Conservation (phyloP, 345 rosid genomes). For the Salix exigua region DNA sequence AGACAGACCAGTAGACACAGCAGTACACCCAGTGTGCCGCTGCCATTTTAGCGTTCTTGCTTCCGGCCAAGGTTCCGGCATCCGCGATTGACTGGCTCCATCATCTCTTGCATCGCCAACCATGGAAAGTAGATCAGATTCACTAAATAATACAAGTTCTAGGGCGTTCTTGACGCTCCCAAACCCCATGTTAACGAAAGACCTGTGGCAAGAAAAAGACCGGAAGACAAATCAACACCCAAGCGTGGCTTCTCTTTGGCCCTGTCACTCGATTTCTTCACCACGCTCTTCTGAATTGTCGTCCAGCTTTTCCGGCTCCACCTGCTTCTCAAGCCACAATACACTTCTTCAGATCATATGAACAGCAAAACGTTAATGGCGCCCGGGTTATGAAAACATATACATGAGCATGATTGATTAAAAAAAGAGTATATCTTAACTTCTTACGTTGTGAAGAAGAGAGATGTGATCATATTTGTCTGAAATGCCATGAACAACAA, state of each 20-base stretch:
- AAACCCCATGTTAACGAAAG: background rate
- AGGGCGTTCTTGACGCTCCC: background rate
- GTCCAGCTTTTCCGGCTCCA: slow-evolving; percentile 2
- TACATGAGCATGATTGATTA: too few species aligned
- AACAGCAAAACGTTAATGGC: too few species aligned
- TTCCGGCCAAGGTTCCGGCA: slow-evolving; percentile 14
- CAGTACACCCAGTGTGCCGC: background rate
- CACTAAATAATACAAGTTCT: background rate
- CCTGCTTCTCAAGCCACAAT: slow-evolving; percentile 13
- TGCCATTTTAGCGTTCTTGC: slow-evolving; percentile 12
- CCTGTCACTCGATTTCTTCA: slow-evolving; percentile 4
- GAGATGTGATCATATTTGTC: too few species aligned
- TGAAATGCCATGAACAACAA: too few species aligned
- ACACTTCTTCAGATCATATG: too few species aligned
- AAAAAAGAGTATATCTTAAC: too few species aligned
- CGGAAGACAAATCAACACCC: too few species aligned
- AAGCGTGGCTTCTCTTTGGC: background rate
- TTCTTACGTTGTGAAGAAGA: too few species aligned
- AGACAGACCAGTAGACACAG: too few species aligned
- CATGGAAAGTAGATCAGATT: background rate
- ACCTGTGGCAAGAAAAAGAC: background rate
- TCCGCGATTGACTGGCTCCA: slow-evolving; percentile 1
- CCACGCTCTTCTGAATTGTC: background rate
- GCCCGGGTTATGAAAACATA: too few species aligned
- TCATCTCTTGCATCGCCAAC: too few species aligned